A percentile compares a stretch with the other conserved stretches of the same genome.
Evolutionary conservation across 768 basidiomycete genomes (phyloP).

Genomic region (Amanita jacksonii): DNA sequence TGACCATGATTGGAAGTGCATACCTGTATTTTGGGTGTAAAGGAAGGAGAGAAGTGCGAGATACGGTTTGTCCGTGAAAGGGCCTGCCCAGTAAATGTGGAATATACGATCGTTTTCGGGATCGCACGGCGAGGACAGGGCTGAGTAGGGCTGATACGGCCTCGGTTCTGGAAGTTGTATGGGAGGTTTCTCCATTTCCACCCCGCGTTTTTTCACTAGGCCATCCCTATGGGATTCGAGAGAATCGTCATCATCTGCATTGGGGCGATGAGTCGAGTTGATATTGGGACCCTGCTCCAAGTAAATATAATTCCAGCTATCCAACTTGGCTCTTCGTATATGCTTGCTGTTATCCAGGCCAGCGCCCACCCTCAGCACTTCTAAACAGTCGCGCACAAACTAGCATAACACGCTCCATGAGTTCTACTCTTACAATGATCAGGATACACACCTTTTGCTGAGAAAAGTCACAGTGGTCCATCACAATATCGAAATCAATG

Average conservation of each 20-base stretch:
- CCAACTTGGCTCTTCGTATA: conserved; percentile 63
- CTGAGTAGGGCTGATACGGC: conserved; percentile 47
- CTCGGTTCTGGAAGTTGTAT: conserved; percentile 39
- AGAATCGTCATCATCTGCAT: conserved; percentile 16
- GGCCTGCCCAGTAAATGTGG: conserved; percentile 99
- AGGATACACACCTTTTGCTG: conserved; percentile 55
- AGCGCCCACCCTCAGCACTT: conserved; percentile 85
- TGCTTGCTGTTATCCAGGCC: conserved; percentile 78
- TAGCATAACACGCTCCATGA: conserved; percentile 20
- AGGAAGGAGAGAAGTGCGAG: conserved; percentile 90
- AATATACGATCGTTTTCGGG: conserved; percentile 80
- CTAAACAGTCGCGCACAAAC: conserved; percentile 97
- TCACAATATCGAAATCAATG: conserved; percentile 80
- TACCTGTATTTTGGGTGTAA: conserved; percentile 88
- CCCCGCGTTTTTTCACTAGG: conserved; percentile 47
- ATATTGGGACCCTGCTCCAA: conserved; percentile 41
- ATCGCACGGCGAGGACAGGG: conserved; percentile 62
- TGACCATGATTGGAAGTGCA: conserved; percentile 50
- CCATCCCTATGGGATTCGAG: conserved; percentile 32
- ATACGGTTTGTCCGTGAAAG: conserved; percentile 98
- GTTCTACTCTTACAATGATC: no score
- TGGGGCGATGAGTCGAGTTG: conserved; percentile 11
- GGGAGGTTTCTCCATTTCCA: conserved; percentile 50
- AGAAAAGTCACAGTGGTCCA: conserved; percentile 91
- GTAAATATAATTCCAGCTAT: conserved; percentile 87